Base-by-base conservation (phyloP, 192 early-diverging fungal species). In the Mortierella hygrophila region DNA sequence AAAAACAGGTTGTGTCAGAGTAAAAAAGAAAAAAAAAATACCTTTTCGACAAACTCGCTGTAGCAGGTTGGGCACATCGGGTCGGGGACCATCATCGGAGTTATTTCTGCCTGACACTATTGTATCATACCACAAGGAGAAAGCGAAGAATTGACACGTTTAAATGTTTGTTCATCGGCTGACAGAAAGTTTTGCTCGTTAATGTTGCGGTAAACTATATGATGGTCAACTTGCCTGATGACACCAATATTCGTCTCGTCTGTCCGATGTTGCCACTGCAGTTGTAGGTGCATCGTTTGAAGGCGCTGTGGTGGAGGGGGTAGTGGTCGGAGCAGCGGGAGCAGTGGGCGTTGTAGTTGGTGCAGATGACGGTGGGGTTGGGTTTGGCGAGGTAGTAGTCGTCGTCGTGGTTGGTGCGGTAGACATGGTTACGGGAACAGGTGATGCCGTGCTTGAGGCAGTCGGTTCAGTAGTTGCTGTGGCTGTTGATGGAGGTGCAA, bases 1-100 rank as follows among this genome's bases (percentile, higher is more conserved):
- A 35, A 0, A 32, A 42, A 46, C 40, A 32, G 41, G 13, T 23
- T 1, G 29, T 15, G 16, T 15, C n/a, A 21, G 55, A 68, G 10
- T 54, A 35, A 46, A 26, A 41, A 55, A n/a, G 0, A 72, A 4
- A 32, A 29, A n/a, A 7, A 38, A 18, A 82, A 78, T 90, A 96
- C 94, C 90, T 96, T 91, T 89, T 97, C 96, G n/a, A 97, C 95
- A 85, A 97, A 97, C 75, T 95, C 93, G 65, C 89, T 87, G 77
- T 93, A 88, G 77, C 97, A 97, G 41, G 72, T 83, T 23, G 95
- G 95, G 76, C 97, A 97, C 55, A 93, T 93, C n/a, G 95, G 97
- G 65, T 93, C 91, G 6, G 94, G 94, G 11, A 93, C 94, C 93
- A 96, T 91, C 83, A 96, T 74, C 3, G 88, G 83, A 13, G 81